Conservation (phyloP, 352 stramenopile species). For the Pythium angustatum region DNA sequence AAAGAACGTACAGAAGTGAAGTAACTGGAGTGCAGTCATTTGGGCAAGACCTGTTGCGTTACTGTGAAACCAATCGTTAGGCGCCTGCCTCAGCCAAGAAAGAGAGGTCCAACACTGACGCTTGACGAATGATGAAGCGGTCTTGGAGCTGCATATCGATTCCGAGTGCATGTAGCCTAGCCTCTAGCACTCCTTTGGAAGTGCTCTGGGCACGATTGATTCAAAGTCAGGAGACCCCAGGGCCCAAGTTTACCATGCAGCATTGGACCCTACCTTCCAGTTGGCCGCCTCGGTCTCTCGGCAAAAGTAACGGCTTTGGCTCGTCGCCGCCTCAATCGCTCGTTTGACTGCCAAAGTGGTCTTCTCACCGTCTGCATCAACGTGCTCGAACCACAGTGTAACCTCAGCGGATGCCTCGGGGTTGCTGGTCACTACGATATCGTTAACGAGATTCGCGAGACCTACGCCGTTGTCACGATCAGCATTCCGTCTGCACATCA, state of each 20-base stretch:
- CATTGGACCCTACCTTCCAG: constrained; percentile 16
- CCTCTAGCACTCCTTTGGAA: constrained; percentile 2
- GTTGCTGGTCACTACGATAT: constrained; percentile 4
- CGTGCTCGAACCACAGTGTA: constrained; percentile 18
- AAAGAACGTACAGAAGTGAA: constrained; percentile 34
- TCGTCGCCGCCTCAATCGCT: constrained; percentile 18
- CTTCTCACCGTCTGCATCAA: not conserved
- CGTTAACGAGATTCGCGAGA: constrained; percentile 29
- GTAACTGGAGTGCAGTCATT: constrained; percentile 27
- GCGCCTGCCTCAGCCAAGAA: too few relatives aligned
- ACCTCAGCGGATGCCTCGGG: constrained; percentile 15
- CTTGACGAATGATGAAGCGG: constrained; percentile 35
- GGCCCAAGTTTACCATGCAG: not conserved
- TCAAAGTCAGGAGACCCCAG: not conserved
- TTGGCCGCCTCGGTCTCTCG: not conserved
- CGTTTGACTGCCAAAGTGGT: constrained; percentile 24
- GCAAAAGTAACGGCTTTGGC: constrained; percentile 24
- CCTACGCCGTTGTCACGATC: not conserved
- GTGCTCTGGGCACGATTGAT: not conserved
- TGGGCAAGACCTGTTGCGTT: constrained; percentile 34
- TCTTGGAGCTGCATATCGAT: constrained; percentile 32
- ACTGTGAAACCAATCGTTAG: constrained; percentile 19
- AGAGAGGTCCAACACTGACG: constrained; percentile 12
- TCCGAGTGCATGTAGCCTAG: constrained; percentile 2
- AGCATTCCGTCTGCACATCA: not conserved